Evolutionary conservation across 805 yeast genomes (phyloP), one percentile per base, ranked within the genome.

Genomic region (Kazachstania psychrophila): DNA sequence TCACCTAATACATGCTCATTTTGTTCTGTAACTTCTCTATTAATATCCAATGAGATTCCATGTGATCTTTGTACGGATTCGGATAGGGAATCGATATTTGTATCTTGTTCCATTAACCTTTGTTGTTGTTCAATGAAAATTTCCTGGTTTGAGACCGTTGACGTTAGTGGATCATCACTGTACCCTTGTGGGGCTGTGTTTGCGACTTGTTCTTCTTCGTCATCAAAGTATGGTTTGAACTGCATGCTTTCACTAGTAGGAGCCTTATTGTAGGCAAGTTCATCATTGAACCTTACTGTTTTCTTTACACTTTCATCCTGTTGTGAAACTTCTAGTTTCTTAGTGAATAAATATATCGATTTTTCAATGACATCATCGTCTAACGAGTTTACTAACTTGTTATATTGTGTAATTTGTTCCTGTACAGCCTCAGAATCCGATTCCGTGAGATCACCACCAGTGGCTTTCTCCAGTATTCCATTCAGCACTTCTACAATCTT

Each of bases 1-100:
- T 74, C 79, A 23, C 65, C 64, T 19, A 74, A 46, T 12, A 73
- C 42, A 6, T 43, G 43, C 17, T 66, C 67, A 49, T 72, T 60
- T 34, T 74, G 79, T 4, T 66, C 68, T 10, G 56, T 60, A 8
- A 73, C 48, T 43, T 75, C 79, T 5, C 56, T 58, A 39, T 72
- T 62, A 10, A 75, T 73, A 23, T 58, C 63, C 8, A 65, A 27
- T 2, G 78, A 69, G 31, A 75, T 56, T 1, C 60, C 63, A 42
- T 65, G 65, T 34, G 72, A 71, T 27, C 66, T 57, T 22, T 59
- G 55, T 1, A 73, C 67, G 0, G 75, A 66, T 4, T 51, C 45
- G 2, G 75, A 60, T 3, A 75, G 46, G 1, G 49, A 31, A 9
- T 59, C 61, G 8, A 75, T 44, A 25, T 66, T 63, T 1, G 53